Conservation (phyloP, 768 basidiomycete species). For the Podaxis mareebaensis region DNA sequence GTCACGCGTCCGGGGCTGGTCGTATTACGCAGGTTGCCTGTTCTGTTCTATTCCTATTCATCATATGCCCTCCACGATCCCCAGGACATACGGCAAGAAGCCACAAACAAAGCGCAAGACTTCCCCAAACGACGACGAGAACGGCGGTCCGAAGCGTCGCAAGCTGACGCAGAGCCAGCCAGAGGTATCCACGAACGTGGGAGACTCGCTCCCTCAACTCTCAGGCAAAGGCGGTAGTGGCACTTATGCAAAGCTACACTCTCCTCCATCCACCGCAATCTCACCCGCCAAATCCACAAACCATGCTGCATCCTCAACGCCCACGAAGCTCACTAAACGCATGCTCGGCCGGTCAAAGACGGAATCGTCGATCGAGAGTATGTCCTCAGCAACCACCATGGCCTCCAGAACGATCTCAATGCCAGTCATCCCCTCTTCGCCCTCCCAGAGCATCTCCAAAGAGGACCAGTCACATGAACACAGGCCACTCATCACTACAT, state of each 20-base stretch:
- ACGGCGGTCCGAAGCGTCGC: neutral
- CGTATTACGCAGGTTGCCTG: slow-evolving; percentile 11
- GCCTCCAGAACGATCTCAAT: slow-evolving; percentile 39
- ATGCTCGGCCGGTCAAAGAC: slow-evolving; percentile 75
- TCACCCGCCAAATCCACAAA: slow-evolving; percentile 28
- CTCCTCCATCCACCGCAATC: slow-evolving; percentile 38
- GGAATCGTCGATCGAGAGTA: slow-evolving; percentile 49
- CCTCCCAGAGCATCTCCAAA: slow-evolving; percentile 18
- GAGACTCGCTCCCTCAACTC: neutral
- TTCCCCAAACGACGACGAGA: neutral
- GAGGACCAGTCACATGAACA: slow-evolving; percentile 15
- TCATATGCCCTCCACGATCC: slow-evolving; percentile 22
- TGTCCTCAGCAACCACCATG: slow-evolving; percentile 15
- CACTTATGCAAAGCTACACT: neutral
- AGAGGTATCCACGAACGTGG: neutral
- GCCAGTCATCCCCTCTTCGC: slow-evolving; percentile 33
- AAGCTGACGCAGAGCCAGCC: neutral
- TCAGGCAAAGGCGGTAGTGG: neutral
- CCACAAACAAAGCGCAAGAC: slow-evolving; percentile 27
- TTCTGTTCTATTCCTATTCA: neutral
- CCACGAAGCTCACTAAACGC: slow-evolving; percentile 56
- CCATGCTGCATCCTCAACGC: slow-evolving; percentile 21
- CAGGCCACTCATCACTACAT: slow-evolving; percentile 25
- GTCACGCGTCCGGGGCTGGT: slow-evolving; percentile 32
- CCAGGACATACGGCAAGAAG: slow-evolving; percentile 39